Percentiles rank a stretch among this genome's conserved stretches.
phyloP scores from a whole-genome alignment of 345 rosid genomes.

The Orychophragmus violaceus region DNA sequence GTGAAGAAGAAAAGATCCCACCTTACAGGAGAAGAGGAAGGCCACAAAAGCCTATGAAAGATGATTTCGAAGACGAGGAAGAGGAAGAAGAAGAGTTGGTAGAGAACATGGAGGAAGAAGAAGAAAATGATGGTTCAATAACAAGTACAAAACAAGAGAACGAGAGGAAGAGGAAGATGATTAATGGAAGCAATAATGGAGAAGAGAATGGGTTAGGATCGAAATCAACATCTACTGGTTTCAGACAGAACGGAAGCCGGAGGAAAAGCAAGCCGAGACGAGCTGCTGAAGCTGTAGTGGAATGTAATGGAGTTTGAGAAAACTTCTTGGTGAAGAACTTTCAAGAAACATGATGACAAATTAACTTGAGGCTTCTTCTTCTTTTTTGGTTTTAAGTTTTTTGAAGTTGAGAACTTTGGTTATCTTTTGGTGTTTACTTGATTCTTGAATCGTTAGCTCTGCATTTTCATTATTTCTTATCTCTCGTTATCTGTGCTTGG shows the following conservation, averaged over 20 bases:
- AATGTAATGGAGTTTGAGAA: conserved; percentile 43
- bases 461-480: neutral
- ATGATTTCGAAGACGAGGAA: conserved; percentile 39
- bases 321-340: neutral
- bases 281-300: conserved; percentile 79
- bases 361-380: neutral
- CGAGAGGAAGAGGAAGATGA: conserved; percentile 52
- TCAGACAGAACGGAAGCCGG: conserved; percentile 53
- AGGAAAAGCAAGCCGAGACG: conserved; percentile 73
- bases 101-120: conserved; percentile 28
- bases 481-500: neutral
- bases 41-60: conserved; percentile 53
- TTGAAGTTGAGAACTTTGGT: neutral
- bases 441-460: no score
- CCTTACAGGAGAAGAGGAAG: conserved; percentile 60
- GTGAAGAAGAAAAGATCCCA: conserved; percentile 59
- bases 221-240: conserved; percentile 43
- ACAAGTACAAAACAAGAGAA: conserved; percentile 39
- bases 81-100: conserved; percentile 29
- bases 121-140: conserved; percentile 24
- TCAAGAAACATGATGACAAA: neutral
- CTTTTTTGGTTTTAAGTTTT: neutral
- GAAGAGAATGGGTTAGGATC: conserved; percentile 45
- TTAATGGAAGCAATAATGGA: conserved; percentile 35
- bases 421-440: neutral